Evolutionary conservation across 306 rosid species (phyloP), one percentile per base, ranked within the genome.

Genomic region (Macrotyloma uniflorum): DNA sequence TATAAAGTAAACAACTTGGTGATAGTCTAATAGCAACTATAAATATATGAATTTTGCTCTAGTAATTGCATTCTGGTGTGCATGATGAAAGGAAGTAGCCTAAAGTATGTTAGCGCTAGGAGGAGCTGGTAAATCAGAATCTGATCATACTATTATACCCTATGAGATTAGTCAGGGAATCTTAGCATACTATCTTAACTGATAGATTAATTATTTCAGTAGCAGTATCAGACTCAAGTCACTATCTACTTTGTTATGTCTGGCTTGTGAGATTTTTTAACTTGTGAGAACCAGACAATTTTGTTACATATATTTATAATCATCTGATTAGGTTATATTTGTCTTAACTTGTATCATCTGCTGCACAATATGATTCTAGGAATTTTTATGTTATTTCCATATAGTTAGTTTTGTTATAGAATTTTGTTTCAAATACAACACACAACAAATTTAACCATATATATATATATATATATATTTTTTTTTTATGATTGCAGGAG

Each of bases 401-500:
- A 4, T 67, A 26, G 73, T 16, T 67, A 26, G 73, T 16, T 49
- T 69, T 57, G 53, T 53, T 54, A 16, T 47, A 49, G 30, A 15
- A 9, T 47, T 67, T 12, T 57, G 36, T 46, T 22, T 9, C 8
- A 71, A 55, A 13, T 42, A 15, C 43, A 26, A 24, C 11, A 6
- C 54, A 64, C 42, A 46, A 49, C 18, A 38, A 20, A 33, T 23
- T 49, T 76, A 71, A 76, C n/a, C 20, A 20, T 35, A n/a, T n/a
- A n/a, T n/a, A n/a, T n/a, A n/a, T n/a, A n/a, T n/a, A n/a, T n/a
- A n/a, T n/a, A n/a, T n/a, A n/a, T n/a, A 42, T 26, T 72, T 49
- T 65, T 40, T 22, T 72, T 43, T 23, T 22, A 45, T 67, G 45
- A 83, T 71, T 79, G 85, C 91, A 95, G 98, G 98, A 92, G 84